A percentile compares a stretch with the other conserved stretches of the same genome.
These are phyloP conservation scores for Verticillium zaregamsianum DNA, from an alignment of 2,329 filamentous ascomycete genomes.

Conservation along the genomic window DNA sequence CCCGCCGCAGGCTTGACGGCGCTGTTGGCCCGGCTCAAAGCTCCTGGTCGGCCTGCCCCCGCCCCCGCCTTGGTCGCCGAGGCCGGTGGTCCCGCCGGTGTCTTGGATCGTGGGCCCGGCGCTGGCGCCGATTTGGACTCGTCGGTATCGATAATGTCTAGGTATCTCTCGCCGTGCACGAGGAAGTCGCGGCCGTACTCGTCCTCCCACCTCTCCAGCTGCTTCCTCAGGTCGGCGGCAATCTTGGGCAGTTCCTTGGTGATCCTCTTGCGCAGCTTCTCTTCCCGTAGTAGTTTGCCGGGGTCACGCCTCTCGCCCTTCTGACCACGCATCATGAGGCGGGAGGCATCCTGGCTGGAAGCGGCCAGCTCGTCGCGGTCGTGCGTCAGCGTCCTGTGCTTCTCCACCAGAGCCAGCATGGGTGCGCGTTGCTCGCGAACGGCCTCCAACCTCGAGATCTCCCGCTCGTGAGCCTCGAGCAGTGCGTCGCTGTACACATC, in stretches of 20 bases:
- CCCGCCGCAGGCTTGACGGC: constrained; percentile 15
- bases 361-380: constrained; percentile 85
- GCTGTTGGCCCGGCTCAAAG: constrained; percentile 32
- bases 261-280: constrained; percentile 96
- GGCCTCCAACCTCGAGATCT: constrained; percentile 76
- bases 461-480: constrained; percentile 88
- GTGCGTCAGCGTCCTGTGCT: constrained; percentile 73
- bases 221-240: constrained; percentile 73
- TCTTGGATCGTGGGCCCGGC: constrained; percentile 61
- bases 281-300: constrained; percentile 86
- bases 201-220: constrained; percentile 84
- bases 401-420: constrained; percentile 76
- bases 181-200: constrained; percentile 92
- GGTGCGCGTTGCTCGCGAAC: constrained; percentile 85
- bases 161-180: constrained; percentile 86
- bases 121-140: constrained; percentile 54
- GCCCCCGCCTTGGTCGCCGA: constrained; percentile 28
- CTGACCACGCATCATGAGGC: constrained; percentile 83
- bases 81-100: constrained; percentile 60
- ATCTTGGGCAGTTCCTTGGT: constrained; percentile 94
- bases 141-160: constrained; percentile 73
- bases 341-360: constrained; percentile 91
- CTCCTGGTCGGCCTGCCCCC: constrained; percentile 22
- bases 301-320: constrained; percentile 95
- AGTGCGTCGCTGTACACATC: constrained; percentile 96